Base-by-base conservation (phyloP, 495 filamentous ascomycete species). In the Annulohypoxylon bovei region DNA sequence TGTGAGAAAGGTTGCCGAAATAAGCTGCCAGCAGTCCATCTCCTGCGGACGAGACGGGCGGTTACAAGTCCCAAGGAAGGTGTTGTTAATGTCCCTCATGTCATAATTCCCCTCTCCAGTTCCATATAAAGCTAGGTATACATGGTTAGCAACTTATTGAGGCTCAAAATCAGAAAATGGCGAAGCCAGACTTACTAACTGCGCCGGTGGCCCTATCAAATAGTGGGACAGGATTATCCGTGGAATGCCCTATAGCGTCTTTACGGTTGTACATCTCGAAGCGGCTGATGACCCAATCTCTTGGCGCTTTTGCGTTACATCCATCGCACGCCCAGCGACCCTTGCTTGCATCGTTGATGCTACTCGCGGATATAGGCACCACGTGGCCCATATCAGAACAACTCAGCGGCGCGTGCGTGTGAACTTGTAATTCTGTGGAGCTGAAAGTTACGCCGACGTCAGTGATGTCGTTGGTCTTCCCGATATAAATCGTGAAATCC, bases 261-360 rank as follows among this genome's bases (percentile, higher is more conserved):
- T 68, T 32, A 18, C 46, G 20, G 50, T 72, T 67, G 20, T 67
- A 67, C 63, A 71, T 71, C 44, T 67, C 63, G 42, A 72, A 64
- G 25, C 70, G 70, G 5, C 28, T 33, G 50, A 72, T 68, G 16
- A 49, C n/a, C 70, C 70, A 72, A 33, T 72, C 49, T 18, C 56
- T 54, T 25, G 69, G 58, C 27, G 69, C 63, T 11, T 56, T 35
- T 11, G 60, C 70, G 9, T 18, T 68, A 37, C 70, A 72, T 6
- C 70, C 70, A 47, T 72, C 70, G n/a, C 70, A 72, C 0, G 69
- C 69, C 69, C 69, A 72, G 4, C 64, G 58, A 3, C 69, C 59
- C n/a, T 72, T 72, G 18, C 69, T 72, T 8, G 69, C 69, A 42
- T 72, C 69, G 28, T 72, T 72, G 14, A 54, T 61, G 59, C 11